Evolutionary conservation across 257 asterid species (phyloP).

Genomic region (Pogostemon cablin): DNA sequence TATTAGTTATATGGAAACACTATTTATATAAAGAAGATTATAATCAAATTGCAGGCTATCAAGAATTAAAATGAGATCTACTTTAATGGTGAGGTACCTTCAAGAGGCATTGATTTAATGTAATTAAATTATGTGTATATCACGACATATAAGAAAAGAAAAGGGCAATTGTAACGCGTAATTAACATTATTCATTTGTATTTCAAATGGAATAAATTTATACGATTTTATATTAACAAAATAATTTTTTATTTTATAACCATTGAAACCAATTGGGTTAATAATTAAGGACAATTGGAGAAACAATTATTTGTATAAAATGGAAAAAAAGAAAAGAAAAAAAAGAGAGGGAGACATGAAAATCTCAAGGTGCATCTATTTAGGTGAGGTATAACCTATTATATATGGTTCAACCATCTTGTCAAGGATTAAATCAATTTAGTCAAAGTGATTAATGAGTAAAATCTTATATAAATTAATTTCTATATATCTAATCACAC

Average conservation of each 20-base stretch:
- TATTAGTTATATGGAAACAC: too few species aligned
- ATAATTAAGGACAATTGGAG: neutral
- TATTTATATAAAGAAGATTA: too few species aligned
- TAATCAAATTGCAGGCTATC: too few species aligned
- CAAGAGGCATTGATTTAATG: too few species aligned
- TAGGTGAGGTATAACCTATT: slow-evolving; percentile 36
- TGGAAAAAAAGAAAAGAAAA: neutral
- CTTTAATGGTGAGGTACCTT: too few species aligned
- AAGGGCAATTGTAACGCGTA: too few species aligned
- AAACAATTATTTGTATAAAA: neutral
- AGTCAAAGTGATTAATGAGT: neutral
- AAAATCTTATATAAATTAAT: too few species aligned
- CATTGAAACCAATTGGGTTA: neutral
- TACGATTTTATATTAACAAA: neutral
- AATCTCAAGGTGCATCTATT: slow-evolving; percentile 10
- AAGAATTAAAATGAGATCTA: too few species aligned
- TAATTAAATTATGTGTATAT: too few species aligned
- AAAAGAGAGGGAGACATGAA: neutral
- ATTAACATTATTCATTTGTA: too few species aligned
- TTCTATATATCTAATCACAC: slow-evolving; percentile 11
- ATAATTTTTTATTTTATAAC: neutral
- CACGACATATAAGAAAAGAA: too few species aligned
- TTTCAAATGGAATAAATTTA: too few species aligned
- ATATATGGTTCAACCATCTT: slow-evolving; percentile 28
- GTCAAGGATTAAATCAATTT: slow-evolving; percentile 29